phyloP scores from a whole-genome alignment of 352 stramenopile species.

The Phytophthora boehmeriae region DNA sequence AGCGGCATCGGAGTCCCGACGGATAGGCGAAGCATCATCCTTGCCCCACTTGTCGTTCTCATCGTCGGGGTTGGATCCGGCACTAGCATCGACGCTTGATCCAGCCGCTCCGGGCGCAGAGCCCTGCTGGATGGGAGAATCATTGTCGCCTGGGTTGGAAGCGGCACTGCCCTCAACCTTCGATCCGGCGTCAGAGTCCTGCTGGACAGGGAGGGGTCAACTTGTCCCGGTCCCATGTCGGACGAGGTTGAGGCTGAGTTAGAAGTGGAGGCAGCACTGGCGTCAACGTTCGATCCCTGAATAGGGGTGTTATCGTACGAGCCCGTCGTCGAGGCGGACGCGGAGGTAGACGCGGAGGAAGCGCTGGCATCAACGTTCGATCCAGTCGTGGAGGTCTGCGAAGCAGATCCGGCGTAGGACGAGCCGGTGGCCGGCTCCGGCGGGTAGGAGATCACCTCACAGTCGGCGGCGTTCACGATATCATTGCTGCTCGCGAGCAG shows the following conservation, averaged over 20 bases:
- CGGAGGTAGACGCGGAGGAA: neutral
- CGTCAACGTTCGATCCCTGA: neutral
- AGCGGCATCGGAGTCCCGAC: neutral
- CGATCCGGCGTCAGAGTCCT: too few species aligned
- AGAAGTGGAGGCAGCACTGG: neutral
- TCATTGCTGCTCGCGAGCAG: neutral
- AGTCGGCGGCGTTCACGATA: neutral
- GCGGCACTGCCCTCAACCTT: too few species aligned
- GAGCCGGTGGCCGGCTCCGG: neutral
- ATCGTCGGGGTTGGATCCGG: neutral
- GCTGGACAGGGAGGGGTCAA: too few species aligned
- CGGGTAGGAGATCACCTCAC: neutral
- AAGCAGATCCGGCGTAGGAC: neutral
- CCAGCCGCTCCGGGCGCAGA: too few species aligned
- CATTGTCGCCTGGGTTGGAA: too few species aligned
- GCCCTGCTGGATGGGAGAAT: too few species aligned
- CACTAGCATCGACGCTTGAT: too few species aligned
- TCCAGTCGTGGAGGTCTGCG: neutral
- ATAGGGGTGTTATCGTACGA: neutral
- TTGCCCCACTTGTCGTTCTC: slow-evolving; percentile 1
- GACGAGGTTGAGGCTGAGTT: neutral
- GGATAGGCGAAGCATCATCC: neutral
- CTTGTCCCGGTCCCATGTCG: too few species aligned
- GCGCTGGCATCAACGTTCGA: slow-evolving; percentile 2
- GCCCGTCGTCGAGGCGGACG: neutral